Percentiles rank a stretch among this genome's conserved stretches.
Conservation (phyloP, 371 early-diverging fungal genomes). For the Mortierella sp. region DNA sequence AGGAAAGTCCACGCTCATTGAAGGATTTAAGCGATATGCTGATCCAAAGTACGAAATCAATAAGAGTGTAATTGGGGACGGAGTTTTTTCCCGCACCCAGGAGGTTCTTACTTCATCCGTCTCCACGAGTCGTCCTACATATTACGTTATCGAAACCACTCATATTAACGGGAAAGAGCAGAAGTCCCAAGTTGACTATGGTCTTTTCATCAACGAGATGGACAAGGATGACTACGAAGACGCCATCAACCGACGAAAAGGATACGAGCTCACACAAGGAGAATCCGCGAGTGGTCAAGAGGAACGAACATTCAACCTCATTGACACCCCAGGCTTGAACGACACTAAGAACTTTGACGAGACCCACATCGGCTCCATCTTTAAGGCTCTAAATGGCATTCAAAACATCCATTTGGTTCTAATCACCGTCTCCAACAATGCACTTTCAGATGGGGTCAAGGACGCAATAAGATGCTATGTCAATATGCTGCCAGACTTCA, state of each 20-base stretch:
- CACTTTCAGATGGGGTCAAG: slow-evolving; percentile 5
- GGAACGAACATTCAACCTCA: slow-evolving; percentile 10
- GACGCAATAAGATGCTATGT: slow-evolving; percentile 5
- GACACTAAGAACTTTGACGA: slow-evolving; percentile 16
- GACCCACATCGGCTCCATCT: slow-evolving; percentile 9
- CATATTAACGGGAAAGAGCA: neutral
- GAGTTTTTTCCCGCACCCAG: neutral
- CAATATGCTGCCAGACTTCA: slow-evolving; percentile 14
- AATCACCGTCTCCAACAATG: neutral
- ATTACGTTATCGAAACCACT: neutral
- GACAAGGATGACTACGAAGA: slow-evolving; percentile 11
- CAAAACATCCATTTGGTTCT: slow-evolving; percentile 12
- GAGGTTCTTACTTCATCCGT: neutral
- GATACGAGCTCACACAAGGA: neutral
- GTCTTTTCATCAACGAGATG: neutral
- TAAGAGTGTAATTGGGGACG: slow-evolving; percentile 1
- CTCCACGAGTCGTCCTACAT: neutral
- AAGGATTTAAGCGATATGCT: slow-evolving; percentile 12
- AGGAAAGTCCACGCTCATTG: slow-evolving; percentile 18
- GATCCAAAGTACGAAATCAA: slow-evolving; percentile 7
- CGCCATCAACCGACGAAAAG: slow-evolving; percentile 4
- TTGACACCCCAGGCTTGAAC: slow-evolving; percentile 25
- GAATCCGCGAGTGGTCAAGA: neutral
- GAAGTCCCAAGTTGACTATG: neutral
- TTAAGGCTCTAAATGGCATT: neutral